Base-by-base conservation (phyloP, 2,329 filamentous ascomycete genomes). In the Pezicula carpinea region DNA sequence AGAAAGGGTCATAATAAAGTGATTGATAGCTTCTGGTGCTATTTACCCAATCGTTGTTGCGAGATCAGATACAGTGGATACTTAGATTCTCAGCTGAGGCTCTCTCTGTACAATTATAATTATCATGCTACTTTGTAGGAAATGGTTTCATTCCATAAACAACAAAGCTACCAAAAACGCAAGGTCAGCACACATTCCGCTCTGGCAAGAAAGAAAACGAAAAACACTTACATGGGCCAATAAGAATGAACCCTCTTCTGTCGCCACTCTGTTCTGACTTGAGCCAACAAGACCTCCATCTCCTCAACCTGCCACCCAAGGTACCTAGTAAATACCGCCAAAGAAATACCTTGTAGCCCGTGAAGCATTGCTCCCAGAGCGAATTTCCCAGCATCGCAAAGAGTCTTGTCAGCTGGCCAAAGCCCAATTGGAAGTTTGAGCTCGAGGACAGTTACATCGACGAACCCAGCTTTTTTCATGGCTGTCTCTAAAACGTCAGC, bases 391-490 rank as follows among this genome's bases (percentile, higher is more conserved):
- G 33, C 14, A 7, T 35, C 33, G 7, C 14, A 7, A 7, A 35
- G 33, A 19, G n/a, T 31, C 18, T 31, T 45, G 14, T 34, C 26
- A 8, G 33, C 33, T 6, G 43, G 43, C 47, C 47, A 49, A 10
- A 41, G 43, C 3, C 47, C 40, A 3, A 31, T 43, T n/a, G 53
- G 53, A 36, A 53, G 49, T 35, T 54, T 51, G 34, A 44, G 53
- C 19, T 39, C 34, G 19, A 21, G 32, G 26, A 53, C 50, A 10
- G 32, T 39, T 4, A 56, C 50, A 5, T 55, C 46, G 8, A 51
- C 44, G 44, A 54, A 56, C 6, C 53, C 53, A 13, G 50, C 54
- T 19, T 46, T 26, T n/a, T 48, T 53, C 50, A 69, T 57, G 6
- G 57, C 46, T 40, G 59, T 57, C 42, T 63, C 64, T 15, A 35